phyloP scores from a whole-genome alignment of 345 rosid genomes.

The Zanthoxylum bungeanum region DNA sequence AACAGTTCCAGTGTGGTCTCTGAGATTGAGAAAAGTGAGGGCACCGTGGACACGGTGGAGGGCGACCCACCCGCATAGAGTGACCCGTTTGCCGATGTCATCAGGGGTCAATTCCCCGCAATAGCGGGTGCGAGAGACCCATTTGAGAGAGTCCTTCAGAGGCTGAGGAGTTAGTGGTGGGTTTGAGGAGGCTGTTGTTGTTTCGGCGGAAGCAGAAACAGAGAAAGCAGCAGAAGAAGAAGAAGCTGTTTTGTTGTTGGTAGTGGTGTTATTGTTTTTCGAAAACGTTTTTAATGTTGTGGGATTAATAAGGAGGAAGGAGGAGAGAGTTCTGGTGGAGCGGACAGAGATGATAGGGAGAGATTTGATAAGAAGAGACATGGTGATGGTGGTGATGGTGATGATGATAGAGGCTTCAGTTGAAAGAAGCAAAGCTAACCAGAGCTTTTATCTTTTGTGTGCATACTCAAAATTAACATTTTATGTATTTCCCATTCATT shows the following conservation, averaged over 20 bases:
- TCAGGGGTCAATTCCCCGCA: constrained; percentile 65
- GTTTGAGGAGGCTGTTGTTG: constrained; percentile 19
- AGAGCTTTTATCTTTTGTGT: too few species aligned
- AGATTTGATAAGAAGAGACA: constrained; percentile 45
- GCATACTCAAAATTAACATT: too few species aligned
- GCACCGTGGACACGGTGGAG: constrained; percentile 87
- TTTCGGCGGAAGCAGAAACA: constrained; percentile 26
- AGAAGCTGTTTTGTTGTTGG: background rate
- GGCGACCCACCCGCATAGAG: constrained; percentile 97
- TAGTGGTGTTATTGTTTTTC: constrained; percentile 1
- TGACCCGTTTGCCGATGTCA: constrained; percentile 76
- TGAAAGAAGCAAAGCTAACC: too few species aligned
- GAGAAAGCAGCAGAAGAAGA: constrained; percentile 23
- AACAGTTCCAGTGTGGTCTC: constrained; percentile 94
- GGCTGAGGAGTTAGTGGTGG: constrained; percentile 16
- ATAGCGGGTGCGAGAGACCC: constrained; percentile 65
- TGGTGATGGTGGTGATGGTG: too few species aligned
- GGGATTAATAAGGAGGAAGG: constrained; percentile 26
- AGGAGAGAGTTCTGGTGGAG: constrained; percentile 34
- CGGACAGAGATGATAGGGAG: constrained; percentile 27
- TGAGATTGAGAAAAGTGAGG: constrained; percentile 84
- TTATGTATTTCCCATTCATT: background rate
- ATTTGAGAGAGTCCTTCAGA: constrained; percentile 37
- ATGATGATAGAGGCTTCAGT: too few species aligned
- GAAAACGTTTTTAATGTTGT: constrained; percentile 22